Percentiles rank a stretch among this genome's conserved stretches.
Conservation (phyloP, 352 stramenopile genomes). For the Peronospora destructor region DNA sequence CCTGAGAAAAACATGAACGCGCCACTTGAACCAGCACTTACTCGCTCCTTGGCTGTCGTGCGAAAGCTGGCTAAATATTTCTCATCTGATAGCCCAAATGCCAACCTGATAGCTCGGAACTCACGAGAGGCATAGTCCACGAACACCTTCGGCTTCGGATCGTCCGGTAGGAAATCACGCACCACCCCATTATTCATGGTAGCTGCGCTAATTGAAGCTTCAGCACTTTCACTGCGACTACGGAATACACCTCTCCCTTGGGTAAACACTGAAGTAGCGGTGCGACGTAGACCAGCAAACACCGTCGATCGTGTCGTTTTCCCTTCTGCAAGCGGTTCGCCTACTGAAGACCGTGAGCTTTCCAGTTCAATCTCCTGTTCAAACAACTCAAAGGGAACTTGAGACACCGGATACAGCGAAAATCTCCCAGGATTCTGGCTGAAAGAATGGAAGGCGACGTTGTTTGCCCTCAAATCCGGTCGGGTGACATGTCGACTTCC, state of each 20-base stretch:
- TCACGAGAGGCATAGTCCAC: constrained; percentile 65
- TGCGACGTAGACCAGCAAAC: constrained; percentile 44
- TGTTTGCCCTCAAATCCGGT: constrained; percentile 12
- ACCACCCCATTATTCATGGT: constrained; percentile 4
- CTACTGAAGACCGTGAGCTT: constrained; percentile 32
- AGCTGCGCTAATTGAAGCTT: constrained; percentile 6
- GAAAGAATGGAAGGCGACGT: constrained; percentile 21
- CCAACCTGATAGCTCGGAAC: constrained; percentile 53
- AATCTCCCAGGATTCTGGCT: constrained; percentile 29
- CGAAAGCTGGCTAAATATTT: constrained; percentile 69
- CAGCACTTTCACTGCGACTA: constrained; percentile 20
- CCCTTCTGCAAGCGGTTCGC: constrained; percentile 11
- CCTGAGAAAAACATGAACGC: constrained; percentile 82
- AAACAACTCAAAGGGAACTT: constrained; percentile 73
- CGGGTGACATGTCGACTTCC: constrained; percentile 7
- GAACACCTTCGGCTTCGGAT: constrained; percentile 65
- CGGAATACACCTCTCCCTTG: constrained; percentile 30
- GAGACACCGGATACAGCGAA: constrained; percentile 62
- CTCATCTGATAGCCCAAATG: constrained; percentile 59
- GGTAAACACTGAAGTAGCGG: constrained; percentile 32
- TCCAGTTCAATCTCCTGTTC: constrained; percentile 69
- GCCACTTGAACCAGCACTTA: constrained; percentile 67
- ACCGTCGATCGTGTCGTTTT: constrained; percentile 29
- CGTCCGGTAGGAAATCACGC: constrained; percentile 28
- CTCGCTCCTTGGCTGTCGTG: constrained; percentile 66